These are phyloP conservation scores for Orbilia blumenaviensis DNA, from an alignment of 2,329 filamentous ascomycete genomes.

Conservation along the genomic window DNA sequence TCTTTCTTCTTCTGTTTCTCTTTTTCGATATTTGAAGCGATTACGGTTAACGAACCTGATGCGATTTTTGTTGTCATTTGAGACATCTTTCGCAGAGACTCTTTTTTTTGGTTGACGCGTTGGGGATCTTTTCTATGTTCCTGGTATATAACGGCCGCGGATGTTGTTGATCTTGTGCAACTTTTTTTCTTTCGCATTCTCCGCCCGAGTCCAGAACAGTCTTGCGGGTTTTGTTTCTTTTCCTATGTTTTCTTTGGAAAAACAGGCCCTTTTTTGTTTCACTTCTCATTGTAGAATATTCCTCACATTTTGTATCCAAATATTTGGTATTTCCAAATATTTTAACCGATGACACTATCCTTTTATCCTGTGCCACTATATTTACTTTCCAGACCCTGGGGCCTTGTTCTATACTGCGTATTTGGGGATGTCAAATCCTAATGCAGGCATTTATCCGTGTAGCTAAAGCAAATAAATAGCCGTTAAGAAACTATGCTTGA, in stretches of 20 bases:
- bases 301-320: neutral
- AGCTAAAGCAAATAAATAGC: no score
- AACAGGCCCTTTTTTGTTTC: conserved; percentile 10
- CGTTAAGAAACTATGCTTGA: no score
- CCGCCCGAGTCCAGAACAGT: conserved; percentile 22
- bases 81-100: neutral
- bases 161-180: neutral
- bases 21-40: conserved; percentile 45
- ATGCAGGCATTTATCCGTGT: no score
- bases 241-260: conserved; percentile 15
- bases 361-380: no score
- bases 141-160: conserved; percentile 32
- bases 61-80: conserved; percentile 9
- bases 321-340: neutral
- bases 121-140: conserved; percentile 1
- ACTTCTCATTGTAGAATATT: conserved; percentile 50
- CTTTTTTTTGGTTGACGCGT: neutral
- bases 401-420: no score
- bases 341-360: no score
- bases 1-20: no score
- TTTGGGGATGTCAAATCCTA: no score
- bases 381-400: no score
- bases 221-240: conserved; percentile 14
- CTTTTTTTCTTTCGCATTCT: neutral
- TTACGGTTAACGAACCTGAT: conserved; percentile 44